These are phyloP conservation scores for Biscutella auriculata DNA, from an alignment of 441 rosid species.

Conservation along the genomic window DNA sequence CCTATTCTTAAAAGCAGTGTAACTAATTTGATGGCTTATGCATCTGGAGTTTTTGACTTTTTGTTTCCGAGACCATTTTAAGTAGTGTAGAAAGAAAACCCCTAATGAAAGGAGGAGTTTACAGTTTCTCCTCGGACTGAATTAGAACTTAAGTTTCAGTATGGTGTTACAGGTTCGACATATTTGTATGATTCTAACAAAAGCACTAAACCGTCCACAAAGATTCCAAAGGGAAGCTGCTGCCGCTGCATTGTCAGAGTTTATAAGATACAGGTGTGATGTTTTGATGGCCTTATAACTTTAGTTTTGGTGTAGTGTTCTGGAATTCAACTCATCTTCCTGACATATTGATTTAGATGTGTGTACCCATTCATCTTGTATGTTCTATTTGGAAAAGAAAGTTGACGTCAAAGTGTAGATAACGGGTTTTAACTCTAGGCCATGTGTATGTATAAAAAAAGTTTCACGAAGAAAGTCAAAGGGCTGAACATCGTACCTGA, in stretches of 20 bases:
- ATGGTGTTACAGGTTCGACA: conserved; percentile 55
- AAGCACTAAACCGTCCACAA: conserved; percentile 60
- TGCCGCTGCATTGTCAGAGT: conserved; percentile 95
- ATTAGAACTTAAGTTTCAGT: conserved; percentile 8
- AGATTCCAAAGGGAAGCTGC: conserved; percentile 92
- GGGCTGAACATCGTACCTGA: background rate
- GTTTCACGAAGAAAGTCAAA: background rate
- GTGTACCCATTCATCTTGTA: background rate
- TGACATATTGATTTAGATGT: background rate
- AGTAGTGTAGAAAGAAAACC: background rate
- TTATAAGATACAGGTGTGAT: conserved; percentile 73
- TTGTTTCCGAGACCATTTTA: background rate
- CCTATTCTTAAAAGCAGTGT: background rate
- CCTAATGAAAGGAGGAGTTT: background rate
- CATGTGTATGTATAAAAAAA: background rate
- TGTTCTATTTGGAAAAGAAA: background rate
- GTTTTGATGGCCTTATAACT: background rate
- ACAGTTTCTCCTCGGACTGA: conserved; percentile 4
- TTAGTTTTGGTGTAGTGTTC: background rate
- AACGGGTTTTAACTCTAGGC: background rate
- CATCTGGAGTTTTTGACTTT: background rate
- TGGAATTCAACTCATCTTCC: background rate
- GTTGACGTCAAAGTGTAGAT: background rate
- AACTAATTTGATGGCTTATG: background rate
- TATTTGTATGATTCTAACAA: conserved; percentile 73